Evolutionary conservation across 148 eudicot genomes (phyloP).

Genomic region (Cornus controversa): DNA sequence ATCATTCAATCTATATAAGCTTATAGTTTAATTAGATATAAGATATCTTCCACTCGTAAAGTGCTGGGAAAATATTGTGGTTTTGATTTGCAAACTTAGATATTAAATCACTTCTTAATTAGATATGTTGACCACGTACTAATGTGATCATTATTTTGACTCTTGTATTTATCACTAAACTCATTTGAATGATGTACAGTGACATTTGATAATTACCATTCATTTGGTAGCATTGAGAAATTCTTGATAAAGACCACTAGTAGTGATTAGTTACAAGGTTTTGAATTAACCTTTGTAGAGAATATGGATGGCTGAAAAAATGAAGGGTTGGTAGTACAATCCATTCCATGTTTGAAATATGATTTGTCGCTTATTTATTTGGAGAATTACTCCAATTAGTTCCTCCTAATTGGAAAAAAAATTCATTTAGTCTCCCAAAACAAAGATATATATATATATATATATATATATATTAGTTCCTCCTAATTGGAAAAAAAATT

Average conservation of each 20-base stretch:
- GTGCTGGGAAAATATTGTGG: background rate
- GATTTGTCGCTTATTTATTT: no score
- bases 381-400: no score
- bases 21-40: no score
- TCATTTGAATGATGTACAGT: background rate
- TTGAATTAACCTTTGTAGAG: no score
- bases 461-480: no score
- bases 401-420: no score
- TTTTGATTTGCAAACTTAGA: background rate
- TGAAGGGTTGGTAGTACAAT: background rate
- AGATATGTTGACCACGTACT: slow-evolving; percentile 3
- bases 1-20: background rate
- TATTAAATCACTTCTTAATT: background rate
- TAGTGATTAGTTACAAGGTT: background rate
- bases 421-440: no score
- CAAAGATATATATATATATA: no score
- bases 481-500: no score
- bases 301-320: no score
- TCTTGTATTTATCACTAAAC: background rate
- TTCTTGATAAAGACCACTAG: background rate
- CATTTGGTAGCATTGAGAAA: background rate
- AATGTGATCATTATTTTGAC: background rate
- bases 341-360: slow-evolving; percentile 13
- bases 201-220: background rate
- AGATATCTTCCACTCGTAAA: background rate